Evolutionary conservation across 192 early-diverging fungal species (phyloP).

Genomic region (Coemansia sp.): DNA sequence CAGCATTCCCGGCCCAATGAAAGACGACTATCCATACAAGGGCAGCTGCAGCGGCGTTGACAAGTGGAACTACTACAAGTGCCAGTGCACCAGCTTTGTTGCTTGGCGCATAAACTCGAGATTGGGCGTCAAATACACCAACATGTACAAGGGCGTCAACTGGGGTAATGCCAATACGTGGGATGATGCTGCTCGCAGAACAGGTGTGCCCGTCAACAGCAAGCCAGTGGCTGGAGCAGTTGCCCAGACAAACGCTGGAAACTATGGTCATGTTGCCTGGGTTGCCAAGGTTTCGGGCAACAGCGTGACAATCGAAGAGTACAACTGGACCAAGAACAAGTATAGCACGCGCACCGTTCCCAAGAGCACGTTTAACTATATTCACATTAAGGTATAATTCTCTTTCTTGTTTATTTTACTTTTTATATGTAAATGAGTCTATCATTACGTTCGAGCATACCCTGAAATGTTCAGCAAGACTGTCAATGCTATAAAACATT

Average conservation of each 20-base stretch:
- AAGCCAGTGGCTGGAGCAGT: conserved; percentile 3
- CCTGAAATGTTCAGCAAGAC: too few relatives aligned
- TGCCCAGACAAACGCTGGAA: conserved; percentile 18
- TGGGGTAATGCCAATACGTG: conserved; percentile 22
- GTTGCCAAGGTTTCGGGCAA: conserved; percentile 45
- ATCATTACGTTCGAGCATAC: too few relatives aligned
- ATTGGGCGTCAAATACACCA: conserved; percentile 40
- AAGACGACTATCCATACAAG: conserved; percentile 42
- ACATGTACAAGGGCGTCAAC: conserved; percentile 38
- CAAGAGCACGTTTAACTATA: conserved; percentile 19
- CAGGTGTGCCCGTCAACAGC: conserved; percentile 1
- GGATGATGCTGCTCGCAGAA: conserved; percentile 14
- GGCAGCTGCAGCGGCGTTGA: conserved; percentile 29
- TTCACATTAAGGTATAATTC: conserved; percentile 20
- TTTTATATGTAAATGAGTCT: too few relatives aligned
- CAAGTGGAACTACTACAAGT: conserved; percentile 38
- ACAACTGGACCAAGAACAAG: conserved; percentile 16
- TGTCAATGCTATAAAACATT: too few relatives aligned
- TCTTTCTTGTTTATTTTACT: too few relatives aligned
- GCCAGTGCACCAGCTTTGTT: conserved; percentile 26
- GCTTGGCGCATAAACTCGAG: conserved; percentile 48
- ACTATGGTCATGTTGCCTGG: conserved; percentile 41
- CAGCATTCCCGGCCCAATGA: conserved; percentile 35
- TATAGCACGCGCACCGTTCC: conserved; percentile 11
- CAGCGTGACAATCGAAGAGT: conserved; percentile 14